Evolutionary conservation across 371 early-diverging fungal genomes (phyloP).

Genomic region (Mucor mucedo): DNA sequence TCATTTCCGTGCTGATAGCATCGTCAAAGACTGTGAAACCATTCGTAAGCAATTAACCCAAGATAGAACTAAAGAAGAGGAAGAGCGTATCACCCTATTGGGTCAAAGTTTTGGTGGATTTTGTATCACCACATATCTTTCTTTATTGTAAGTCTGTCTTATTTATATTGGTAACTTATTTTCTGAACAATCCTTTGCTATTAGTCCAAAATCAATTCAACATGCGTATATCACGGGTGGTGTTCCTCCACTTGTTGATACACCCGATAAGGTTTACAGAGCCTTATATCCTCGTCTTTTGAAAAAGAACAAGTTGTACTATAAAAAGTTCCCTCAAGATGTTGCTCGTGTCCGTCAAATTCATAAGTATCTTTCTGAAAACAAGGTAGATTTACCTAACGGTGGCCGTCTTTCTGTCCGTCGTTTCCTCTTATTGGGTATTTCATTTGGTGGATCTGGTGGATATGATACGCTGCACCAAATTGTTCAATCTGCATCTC

Average conservation of each 20-base stretch:
- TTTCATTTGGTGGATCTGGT: constrained; percentile 67
- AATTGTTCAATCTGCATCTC: constrained; percentile 55
- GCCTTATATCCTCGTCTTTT: constrained; percentile 66
- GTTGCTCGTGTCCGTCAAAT: constrained; percentile 67
- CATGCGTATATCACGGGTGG: constrained; percentile 76
- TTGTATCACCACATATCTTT: constrained; percentile 75
- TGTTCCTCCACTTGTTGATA: constrained; percentile 70
- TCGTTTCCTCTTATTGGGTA: constrained; percentile 75
- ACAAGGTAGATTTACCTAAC: constrained; percentile 61
- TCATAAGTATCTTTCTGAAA: constrained; percentile 53
- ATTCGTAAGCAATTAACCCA: constrained; percentile 64
- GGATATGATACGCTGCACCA: constrained; percentile 72
- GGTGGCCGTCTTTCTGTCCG: constrained; percentile 72
- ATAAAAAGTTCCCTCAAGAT: constrained; percentile 68
- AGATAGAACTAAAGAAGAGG: constrained; percentile 28
- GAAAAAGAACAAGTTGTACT: constrained; percentile 67
- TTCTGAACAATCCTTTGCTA: not conserved
- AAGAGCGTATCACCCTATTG: constrained; percentile 50
- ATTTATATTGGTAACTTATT: not conserved
- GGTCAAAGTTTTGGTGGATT: constrained; percentile 83
- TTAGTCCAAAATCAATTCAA: constrained; percentile 67
- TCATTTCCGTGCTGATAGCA: constrained; percentile 76
- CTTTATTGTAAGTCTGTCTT: constrained; percentile 60
- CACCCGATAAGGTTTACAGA: constrained; percentile 68
- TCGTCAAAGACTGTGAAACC: constrained; percentile 72